Evolutionary conservation across 202 grass and related monocot species (phyloP).

Genomic region (Digitaria exilis): DNA sequence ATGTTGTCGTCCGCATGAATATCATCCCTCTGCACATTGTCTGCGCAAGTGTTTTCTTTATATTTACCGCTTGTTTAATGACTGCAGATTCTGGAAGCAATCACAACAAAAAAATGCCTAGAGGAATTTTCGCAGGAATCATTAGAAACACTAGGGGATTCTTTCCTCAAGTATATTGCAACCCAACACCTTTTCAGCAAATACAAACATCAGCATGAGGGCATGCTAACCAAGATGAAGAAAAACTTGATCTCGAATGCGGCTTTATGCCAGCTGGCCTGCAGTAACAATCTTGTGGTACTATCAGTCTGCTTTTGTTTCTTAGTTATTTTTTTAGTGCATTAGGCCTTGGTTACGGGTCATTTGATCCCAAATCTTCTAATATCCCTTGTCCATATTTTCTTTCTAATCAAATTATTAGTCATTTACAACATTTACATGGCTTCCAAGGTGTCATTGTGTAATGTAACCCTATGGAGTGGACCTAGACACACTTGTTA

Average conservation of each 20-base stretch:
- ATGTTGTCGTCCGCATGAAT: constrained; percentile 1
- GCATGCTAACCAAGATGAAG: constrained; percentile 75
- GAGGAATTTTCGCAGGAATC: constrained; percentile 84
- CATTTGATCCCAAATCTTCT: no score
- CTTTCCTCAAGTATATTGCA: constrained; percentile 81
- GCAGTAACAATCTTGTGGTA: constrained; percentile 71
- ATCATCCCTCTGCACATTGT: constrained; percentile 9
- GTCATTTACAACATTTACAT: no score
- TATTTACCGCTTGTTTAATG: constrained; percentile 22
- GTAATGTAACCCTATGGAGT: no score
- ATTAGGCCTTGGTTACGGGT: neutral
- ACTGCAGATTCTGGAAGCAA: constrained; percentile 76
- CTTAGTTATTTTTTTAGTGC: neutral
- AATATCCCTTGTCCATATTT: no score
- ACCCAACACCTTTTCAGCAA: constrained; percentile 67
- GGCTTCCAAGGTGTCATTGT: no score
- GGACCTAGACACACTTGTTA: neutral
- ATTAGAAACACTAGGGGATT: constrained; percentile 89
- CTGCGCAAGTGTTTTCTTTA: constrained; percentile 13
- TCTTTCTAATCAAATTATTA: no score
- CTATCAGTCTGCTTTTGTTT: no score
- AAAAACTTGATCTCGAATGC: constrained; percentile 75
- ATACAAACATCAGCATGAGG: constrained; percentile 74
- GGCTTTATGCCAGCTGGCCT: constrained; percentile 62
- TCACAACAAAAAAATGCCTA: constrained; percentile 70